phyloP scores from a whole-genome alignment of 2,329 filamentous ascomycete genomes.

The Colletotrichum eremochloae region DNA sequence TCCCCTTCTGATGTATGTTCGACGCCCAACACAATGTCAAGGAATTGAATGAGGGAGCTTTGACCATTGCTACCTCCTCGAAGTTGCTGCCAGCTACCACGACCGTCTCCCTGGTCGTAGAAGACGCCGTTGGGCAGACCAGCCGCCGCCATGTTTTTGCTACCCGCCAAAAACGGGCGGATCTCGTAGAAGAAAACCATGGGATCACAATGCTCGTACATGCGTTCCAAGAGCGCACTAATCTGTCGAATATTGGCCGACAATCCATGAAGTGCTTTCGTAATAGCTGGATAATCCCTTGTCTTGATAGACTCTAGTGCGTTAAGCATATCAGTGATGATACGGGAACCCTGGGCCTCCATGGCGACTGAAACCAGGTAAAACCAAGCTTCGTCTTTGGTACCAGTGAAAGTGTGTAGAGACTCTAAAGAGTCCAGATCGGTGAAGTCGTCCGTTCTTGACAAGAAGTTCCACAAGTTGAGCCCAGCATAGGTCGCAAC shows the following conservation, averaged over 20 bases:
- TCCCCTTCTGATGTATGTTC: slow-evolving; percentile 72
- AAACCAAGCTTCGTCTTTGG: slow-evolving; percentile 94
- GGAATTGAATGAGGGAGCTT: slow-evolving; percentile 92
- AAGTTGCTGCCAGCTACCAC: slow-evolving; percentile 78
- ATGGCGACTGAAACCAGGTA: slow-evolving; percentile 91
- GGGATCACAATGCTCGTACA: slow-evolving; percentile 92
- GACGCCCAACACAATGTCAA: slow-evolving; percentile 87
- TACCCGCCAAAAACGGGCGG: slow-evolving; percentile 88
- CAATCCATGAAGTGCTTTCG: slow-evolving; percentile 73
- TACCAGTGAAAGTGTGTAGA: slow-evolving; percentile 88
- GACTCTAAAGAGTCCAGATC: slow-evolving; percentile 77
- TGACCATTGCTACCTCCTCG: slow-evolving; percentile 96
- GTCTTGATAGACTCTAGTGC: slow-evolving; percentile 78
- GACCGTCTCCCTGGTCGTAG: slow-evolving; percentile 81
- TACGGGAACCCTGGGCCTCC: slow-evolving; percentile 81
- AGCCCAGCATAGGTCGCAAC: slow-evolving; percentile 91
- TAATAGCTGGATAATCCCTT: slow-evolving; percentile 72
- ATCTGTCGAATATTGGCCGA: slow-evolving; percentile 77
- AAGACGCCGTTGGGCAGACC: slow-evolving; percentile 87
- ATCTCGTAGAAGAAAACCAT: slow-evolving; percentile 91
- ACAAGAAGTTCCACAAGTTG: slow-evolving; percentile 91
- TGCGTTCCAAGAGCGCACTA: slow-evolving; percentile 77
- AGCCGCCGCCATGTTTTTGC: slow-evolving; percentile 90
- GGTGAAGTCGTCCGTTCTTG: slow-evolving; percentile 66
- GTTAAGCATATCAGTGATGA: slow-evolving; percentile 82